Evolutionary conservation across 139 green algal genomes (phyloP), one percentile per base, ranked within the genome.

Genomic region (Micromonas commoda): DNA sequence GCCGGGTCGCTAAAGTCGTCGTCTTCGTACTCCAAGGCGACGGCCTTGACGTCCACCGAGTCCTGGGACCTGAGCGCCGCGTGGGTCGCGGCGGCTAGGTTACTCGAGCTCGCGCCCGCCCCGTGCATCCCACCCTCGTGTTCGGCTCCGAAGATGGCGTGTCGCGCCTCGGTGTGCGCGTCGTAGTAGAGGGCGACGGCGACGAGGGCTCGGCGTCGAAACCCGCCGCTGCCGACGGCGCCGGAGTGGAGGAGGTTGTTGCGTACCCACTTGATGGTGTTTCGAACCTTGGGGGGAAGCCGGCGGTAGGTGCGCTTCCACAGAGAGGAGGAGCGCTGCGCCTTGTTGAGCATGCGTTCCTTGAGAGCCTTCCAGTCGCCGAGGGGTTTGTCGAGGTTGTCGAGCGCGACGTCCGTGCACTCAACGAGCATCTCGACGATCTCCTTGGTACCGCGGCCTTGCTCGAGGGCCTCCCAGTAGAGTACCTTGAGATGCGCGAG

Each of bases 261-360:
- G 3, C 37, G 33, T 16, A n/a, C 24, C 33, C 2, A 75, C 68
- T 64, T 75, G 34, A n/a, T 61, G 21, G 19, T 21, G 60, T 75
- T 75, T 37, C 53, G n/a, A 24, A 28, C 34, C 34, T 13, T 38
- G 29, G 13, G 20, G 34, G 52, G 52, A 28, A 29, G 35, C 52
- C 35, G n/a, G 16, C 35, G 35, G 29, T 24, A n/a, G n/a, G 24
- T 28, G 37, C 68, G 68, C 68, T n/a, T 61, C 37, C 34, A 29
- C 37, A 63, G 52, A 38, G 68, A 37, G 34, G 37, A 16, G 9
- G 35, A 64, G 3, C 23, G 34, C 29, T 60, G 34, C 68, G 53
- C 31, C 19, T 61, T 39, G 5, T 75, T 75, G 20, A 75, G 34
- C 68, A 75, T 64, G 23, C 38, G n/a, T 16, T 29, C 21, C 35